These are phyloP conservation scores for Zizania palustris DNA, from an alignment of 202 grass and related monocot species.

Conservation along the genomic window DNA sequence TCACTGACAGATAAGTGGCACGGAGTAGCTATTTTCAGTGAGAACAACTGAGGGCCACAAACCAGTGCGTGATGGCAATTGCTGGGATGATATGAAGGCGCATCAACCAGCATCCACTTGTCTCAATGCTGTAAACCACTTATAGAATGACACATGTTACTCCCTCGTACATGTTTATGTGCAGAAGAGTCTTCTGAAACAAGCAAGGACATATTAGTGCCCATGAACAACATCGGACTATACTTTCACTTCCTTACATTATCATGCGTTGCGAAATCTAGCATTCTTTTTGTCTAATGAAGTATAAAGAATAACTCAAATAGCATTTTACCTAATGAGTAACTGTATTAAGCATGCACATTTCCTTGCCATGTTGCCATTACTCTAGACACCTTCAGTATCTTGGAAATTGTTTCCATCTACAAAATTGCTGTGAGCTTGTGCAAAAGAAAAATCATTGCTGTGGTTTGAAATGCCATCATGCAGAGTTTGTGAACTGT, in stretches of 20 bases:
- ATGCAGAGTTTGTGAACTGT: constrained; percentile 37
- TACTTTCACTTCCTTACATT: constrained; percentile 31
- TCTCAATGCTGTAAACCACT: constrained; percentile 53
- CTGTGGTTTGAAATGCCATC: constrained; percentile 46
- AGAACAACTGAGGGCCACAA: constrained; percentile 36
- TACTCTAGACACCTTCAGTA: constrained; percentile 55
- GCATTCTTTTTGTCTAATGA: constrained; percentile 11
- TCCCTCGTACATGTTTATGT: constrained; percentile 43
- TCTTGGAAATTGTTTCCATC: constrained; percentile 57
- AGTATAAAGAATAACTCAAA: constrained; percentile 30
- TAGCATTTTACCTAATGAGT: constrained; percentile 53
- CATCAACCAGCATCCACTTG: constrained; percentile 43
- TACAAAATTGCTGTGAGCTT: constrained; percentile 48
- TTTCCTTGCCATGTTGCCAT: constrained; percentile 40
- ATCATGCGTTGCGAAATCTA: constrained; percentile 7
- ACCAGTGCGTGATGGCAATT: constrained; percentile 38
- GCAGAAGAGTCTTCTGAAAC: constrained; percentile 44
- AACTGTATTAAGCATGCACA: constrained; percentile 40
- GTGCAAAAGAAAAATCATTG: constrained; percentile 47
- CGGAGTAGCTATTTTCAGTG: constrained; percentile 49
- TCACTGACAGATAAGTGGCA: constrained; percentile 56
- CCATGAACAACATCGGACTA: constrained; percentile 15
- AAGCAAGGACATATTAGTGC: constrained; percentile 36
- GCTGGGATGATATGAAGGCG: constrained; percentile 33
- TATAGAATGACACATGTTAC: constrained; percentile 48